A percentile compares a stretch with the other conserved stretches of the same genome.
phyloP scores from a whole-genome alignment of 2,329 filamentous ascomycete genomes.

The Akanthomyces uredinophilus region DNA sequence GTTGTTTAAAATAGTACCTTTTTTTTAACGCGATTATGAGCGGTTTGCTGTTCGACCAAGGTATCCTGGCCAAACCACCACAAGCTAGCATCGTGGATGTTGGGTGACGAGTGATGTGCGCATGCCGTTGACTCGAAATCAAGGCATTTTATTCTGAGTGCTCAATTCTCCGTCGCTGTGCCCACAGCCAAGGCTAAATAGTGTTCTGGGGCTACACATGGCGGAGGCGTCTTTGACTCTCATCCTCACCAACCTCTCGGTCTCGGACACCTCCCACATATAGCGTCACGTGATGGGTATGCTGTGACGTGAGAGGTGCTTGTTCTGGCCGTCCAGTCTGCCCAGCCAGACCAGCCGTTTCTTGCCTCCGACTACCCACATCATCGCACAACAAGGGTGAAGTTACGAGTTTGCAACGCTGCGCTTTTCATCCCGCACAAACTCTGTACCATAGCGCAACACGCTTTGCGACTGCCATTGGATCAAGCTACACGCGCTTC shows the following conservation, averaged over 20 bases:
- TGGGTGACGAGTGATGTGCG: not conserved
- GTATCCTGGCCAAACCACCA: slow-evolving; percentile 2
- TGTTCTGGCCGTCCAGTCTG: slow-evolving; percentile 5
- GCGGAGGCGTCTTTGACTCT: slow-evolving; percentile 5
- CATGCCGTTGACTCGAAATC: not conserved
- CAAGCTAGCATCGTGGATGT: not conserved
- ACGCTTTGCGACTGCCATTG: slow-evolving; percentile 15
- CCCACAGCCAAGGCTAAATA: slow-evolving; percentile 1
- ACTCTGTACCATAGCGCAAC: slow-evolving; percentile 12
- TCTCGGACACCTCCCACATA: slow-evolving; percentile 11
- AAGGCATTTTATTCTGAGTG: not conserved
- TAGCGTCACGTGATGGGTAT: slow-evolving; percentile 15
- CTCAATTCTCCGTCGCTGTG: not conserved
- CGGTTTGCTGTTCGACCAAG: not conserved
- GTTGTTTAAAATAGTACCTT: not conserved
- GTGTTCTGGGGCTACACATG: not conserved
- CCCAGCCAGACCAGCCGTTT: slow-evolving; percentile 12
- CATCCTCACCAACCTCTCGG: slow-evolving; percentile 11
- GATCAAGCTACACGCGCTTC: slow-evolving; percentile 12
- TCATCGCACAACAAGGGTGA: slow-evolving; percentile 13
- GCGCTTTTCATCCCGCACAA: slow-evolving; percentile 14
- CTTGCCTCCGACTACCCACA: slow-evolving; percentile 14
- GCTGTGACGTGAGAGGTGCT: slow-evolving; percentile 17
- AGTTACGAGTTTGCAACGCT: slow-evolving; percentile 4
- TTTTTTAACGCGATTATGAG: slow-evolving; percentile 1